A percentile compares a stretch with the other conserved stretches of the same genome.
Conservation (phyloP, 2,329 filamentous ascomycete genomes). For the Neoarthrinium moseri region DNA sequence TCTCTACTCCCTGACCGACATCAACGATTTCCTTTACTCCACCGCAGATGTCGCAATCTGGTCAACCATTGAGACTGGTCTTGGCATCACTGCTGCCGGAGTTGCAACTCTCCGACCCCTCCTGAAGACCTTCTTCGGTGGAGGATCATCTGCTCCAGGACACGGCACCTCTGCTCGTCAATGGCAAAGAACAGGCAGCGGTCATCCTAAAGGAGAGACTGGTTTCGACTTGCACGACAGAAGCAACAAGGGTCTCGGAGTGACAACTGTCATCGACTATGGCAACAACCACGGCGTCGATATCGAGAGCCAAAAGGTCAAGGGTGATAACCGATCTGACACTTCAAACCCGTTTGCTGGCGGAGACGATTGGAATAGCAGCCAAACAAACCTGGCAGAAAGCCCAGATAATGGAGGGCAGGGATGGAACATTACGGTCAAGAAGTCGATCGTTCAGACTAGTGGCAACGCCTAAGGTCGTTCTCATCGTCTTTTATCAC, state of each 20-base stretch:
- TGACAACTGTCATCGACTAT: slow-evolving; percentile 15
- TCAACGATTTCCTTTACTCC: slow-evolving; percentile 40
- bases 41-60: slow-evolving; percentile 43
- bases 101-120: slow-evolving; percentile 39
- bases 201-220: background rate
- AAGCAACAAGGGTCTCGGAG: slow-evolving; percentile 10
- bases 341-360: slow-evolving; percentile 10
- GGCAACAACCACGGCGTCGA: slow-evolving; percentile 5
- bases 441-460: slow-evolving; percentile 16
- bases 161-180: slow-evolving; percentile 10
- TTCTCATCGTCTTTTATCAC: too few relatives aligned
- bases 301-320: slow-evolving; percentile 9
- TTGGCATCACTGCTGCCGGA: slow-evolving; percentile 38
- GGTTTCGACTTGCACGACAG: slow-evolving; percentile 14
- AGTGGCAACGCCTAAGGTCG: too few relatives aligned
- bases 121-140: slow-evolving; percentile 18
- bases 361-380: slow-evolving; percentile 12
- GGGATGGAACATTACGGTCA: slow-evolving; percentile 14
- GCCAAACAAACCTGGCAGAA: slow-evolving; percentile 11
- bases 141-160: slow-evolving; percentile 11
- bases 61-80: slow-evolving; percentile 42
- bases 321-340: slow-evolving; percentile 7
- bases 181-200: slow-evolving; percentile 11
- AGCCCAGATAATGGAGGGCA: background rate
- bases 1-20: slow-evolving; percentile 32